Base-by-base conservation (phyloP, 2,329 filamentous ascomycete genomes). In the Aspergillus sergii region DNA sequence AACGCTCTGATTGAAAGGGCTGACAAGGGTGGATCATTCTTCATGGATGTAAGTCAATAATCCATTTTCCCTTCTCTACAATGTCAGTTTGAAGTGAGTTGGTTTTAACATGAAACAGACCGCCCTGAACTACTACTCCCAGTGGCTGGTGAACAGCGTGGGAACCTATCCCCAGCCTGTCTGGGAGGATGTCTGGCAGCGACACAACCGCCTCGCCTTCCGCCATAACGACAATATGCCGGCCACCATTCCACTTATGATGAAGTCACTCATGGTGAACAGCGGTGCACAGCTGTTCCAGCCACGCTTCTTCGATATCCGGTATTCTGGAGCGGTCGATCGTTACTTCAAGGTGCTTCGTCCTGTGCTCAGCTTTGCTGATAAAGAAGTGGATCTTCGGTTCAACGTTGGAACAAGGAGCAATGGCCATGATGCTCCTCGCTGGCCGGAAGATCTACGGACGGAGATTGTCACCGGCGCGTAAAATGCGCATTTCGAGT, bases 181-280 rank as follows among this genome's bases (percentile, higher is more conserved):
- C 14, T 86, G 85, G 84, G 66, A 81, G 14, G 77, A 82, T 14
- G 65, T 86, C 2, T 84, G 82, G 78, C 66, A 71, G 11, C 74
- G 79, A 14, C 79, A 86, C 63, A 81, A 80, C 3, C 73, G 71
- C 19, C 23, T 50, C 6, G 77, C 83, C 1, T 87, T 84, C 74
- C 79, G 83, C 12, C 81, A 86, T 68, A 81, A 83, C 68, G 79
- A 86, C 65, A 75, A 78, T 34, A 85, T 85, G 82, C 63, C 62
- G 1, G 77, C 81, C 54, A 73, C 71, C 1, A 60, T 83, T 7
- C 81, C 81, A 9, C 71, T 70, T 4, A 80, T 81, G 65, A 58
- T 83, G 46, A 73, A 75, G 6, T 32, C 36, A n/a, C n/a, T 65
- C 21, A 74, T 59, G 16, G 30, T 64, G 4, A 81, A 71, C 67